Base-by-base conservation (phyloP, 768 basidiomycete species). In the Tylopilus plumbeoviolaceoides region DNA sequence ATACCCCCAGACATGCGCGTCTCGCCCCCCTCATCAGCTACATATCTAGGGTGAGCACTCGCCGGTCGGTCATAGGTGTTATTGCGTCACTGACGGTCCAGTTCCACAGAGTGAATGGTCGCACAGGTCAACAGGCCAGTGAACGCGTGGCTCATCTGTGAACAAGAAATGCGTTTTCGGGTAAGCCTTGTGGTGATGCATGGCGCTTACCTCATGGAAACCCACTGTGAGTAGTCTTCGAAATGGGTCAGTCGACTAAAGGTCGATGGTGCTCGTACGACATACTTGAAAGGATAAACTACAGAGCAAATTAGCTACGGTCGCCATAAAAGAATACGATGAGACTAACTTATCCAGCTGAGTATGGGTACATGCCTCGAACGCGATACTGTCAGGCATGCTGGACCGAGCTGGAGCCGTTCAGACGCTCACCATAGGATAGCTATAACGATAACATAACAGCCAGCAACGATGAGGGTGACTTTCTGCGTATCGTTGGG, bases 211-310 rank as follows among this genome's bases (percentile, higher is more conserved):
- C 75, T 93, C 91, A 70, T 93, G 91, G 65, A 93, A 91, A 44
- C 91, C 91, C 44, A 93, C 91, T 1, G 91, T 91, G 47, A 92
- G 77, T 48, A 92, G 67, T 62, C 90, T 66, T 89, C 58, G 25
- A 28, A 47, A 57, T 20, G 9, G 28, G 64, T 68, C 46, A 68
- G 62, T 44, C 31, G 45, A 35, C 35, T 30, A 25, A 7, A 18
- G 12, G 23, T 46, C 23, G 7, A 48, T 54, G 52, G 17, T 17
- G n/a, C 11, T 28, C 14, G 44, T n/a, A 56, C n/a, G 50, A 68
- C 83, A 71, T 71, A 91, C 91, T 93, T 93, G 80, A 93, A 93
- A 5, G 91, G 91, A 68, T 93, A 93, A 64, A 93, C 90, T 92
- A 47, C 17, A 35, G 31, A 30, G 42, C 27, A 41, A 31, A 23